Base-by-base conservation (phyloP, 352 stramenopile species). In the Globisporangium canariense region DNA sequence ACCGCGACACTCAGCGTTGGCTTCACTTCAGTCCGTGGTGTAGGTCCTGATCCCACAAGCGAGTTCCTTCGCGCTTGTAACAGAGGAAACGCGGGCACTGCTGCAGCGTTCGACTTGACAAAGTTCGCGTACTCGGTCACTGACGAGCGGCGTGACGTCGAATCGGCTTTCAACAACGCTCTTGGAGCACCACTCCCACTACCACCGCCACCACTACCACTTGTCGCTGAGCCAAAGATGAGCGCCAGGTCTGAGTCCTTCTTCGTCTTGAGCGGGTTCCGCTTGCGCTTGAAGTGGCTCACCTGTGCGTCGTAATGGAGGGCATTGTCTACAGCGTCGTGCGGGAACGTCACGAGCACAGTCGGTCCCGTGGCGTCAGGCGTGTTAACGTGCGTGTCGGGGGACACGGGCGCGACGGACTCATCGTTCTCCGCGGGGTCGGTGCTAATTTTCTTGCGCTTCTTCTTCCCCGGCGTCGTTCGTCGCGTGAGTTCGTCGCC, bases 341-440 rank as follows among this genome's bases (percentile, higher is more conserved):
- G 73, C 0, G 82, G 82, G 50, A 91, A 86, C 22, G 79, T 89
- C 72, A 89, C 85, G 4, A 62, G 67, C 13, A 89, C 68, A 30
- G 87, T 78, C 0, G 78, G 71, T 3, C 74, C 73, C 2, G 52
- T 60, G 20, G 74, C 74, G 32, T 88, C 67, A 0, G 82, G 82
- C 4, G 73, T 80, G 73, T 93, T 93, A 20, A 90, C 71, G 62
- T 90, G 82, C 0, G 79, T 84, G 61, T 93, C 82, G 0, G 84
- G 84, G 0, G 84, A 91, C 9, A 77, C 68, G 14, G 84, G 84
- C 6, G 64, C 67, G 54, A 86, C 74, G 0, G 78, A 88, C 20
- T 93, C 84, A 50, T 90, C 81, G 38, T 81, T 89, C 34, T 89
- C 80, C 0, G 62, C 51, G 3, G 58, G 56, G 4, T 81, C 74